A percentile compares a stretch with the other conserved stretches of the same genome.
These are phyloP conservation scores for Neckera pumila DNA, from an alignment of 225 moss, liverwort and hornwort species.

Conservation along the genomic window DNA sequence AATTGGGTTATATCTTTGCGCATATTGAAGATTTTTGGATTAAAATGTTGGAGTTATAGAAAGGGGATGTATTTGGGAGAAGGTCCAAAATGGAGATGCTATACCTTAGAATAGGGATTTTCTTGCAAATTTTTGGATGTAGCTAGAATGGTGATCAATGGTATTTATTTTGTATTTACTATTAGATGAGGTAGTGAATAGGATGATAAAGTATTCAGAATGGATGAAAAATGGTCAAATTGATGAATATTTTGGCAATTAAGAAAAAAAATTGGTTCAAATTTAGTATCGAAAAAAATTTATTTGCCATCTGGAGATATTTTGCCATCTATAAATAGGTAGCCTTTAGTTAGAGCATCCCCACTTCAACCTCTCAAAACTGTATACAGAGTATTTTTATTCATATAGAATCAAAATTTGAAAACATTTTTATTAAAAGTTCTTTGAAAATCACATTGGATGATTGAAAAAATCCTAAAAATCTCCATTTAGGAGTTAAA, in stretches of 20 bases:
- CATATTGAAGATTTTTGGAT: background rate
- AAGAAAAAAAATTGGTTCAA: background rate
- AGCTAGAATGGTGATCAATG: background rate
- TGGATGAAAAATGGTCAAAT: background rate
- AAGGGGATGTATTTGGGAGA: background rate
- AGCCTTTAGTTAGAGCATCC: background rate
- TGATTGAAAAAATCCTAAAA: background rate
- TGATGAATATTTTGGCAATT: background rate
- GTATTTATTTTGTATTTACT: background rate
- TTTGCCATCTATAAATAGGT: background rate
- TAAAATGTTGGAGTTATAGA: background rate
- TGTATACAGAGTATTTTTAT: background rate
- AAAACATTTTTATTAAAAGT: accelerated
- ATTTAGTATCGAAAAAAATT: no score
- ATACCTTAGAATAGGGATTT: accelerated
- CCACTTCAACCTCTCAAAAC: background rate
- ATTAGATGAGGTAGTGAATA: background rate
- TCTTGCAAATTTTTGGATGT: background rate
- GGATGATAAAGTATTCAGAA: background rate
- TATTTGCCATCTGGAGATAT: background rate
- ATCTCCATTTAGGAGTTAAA: background rate
- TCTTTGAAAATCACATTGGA: background rate
- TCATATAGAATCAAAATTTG: background rate
- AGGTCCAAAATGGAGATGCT: background rate
- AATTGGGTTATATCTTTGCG: no score